These are phyloP conservation scores for Annulohypoxylon truncatum DNA, from an alignment of 2,329 filamentous ascomycete species.

Conservation along the genomic window DNA sequence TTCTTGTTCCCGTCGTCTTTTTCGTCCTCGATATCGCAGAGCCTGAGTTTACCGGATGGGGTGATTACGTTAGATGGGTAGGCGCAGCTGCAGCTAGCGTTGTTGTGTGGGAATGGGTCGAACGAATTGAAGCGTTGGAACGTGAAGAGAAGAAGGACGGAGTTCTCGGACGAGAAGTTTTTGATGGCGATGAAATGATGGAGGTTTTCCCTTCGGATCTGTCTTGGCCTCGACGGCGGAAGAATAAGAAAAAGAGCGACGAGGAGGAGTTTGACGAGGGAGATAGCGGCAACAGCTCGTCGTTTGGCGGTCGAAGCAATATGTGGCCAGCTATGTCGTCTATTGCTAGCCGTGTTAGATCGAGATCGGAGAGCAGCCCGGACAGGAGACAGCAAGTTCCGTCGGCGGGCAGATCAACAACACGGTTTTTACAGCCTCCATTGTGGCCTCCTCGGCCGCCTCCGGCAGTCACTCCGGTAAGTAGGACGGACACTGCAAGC, in stretches of 20 bases:
- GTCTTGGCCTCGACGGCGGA: constrained; percentile 57
- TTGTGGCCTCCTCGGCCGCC: constrained; percentile 68
- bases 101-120: constrained; percentile 99
- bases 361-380: constrained; percentile 43
- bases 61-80: constrained; percentile 97
- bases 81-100: constrained; percentile 93
- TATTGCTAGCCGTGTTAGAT: constrained; percentile 55
- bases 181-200: constrained; percentile 93
- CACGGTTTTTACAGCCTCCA: constrained; percentile 59
- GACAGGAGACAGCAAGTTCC: constrained; percentile 39
- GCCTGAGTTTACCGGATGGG: constrained; percentile 88
- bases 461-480: constrained; percentile 67
- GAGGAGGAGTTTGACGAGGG: constrained; percentile 50
- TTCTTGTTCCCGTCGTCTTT: constrained; percentile 90
- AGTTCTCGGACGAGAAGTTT: constrained; percentile 89
- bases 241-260: constrained; percentile 40
- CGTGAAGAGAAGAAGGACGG: constrained; percentile 94
- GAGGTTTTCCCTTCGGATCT: constrained; percentile 68
- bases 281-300: constrained; percentile 48
- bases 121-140: constrained; percentile 91
- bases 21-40: constrained; percentile 92
- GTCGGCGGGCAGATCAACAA: constrained; percentile 42
- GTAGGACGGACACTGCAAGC: constrained; percentile 71
- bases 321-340: constrained; percentile 57
- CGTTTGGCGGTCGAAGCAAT: constrained; percentile 48